Percentiles rank a stretch among this genome's conserved stretches.
phyloP scores from a whole-genome alignment of 2,329 filamentous ascomycete genomes.

The Verticillium dahliae region DNA sequence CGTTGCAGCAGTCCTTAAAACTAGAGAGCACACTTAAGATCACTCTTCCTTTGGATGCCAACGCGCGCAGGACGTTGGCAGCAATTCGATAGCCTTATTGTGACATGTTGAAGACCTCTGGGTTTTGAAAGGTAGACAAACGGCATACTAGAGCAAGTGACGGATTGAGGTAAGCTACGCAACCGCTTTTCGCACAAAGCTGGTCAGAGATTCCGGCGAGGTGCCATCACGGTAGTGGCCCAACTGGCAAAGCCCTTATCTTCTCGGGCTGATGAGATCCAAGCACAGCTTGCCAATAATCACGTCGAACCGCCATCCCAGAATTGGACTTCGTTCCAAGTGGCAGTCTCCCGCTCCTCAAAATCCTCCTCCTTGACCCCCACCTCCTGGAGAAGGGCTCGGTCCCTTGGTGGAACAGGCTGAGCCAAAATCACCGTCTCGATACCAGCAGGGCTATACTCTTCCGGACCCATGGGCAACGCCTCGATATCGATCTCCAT shows the following conservation, averaged over 20 bases:
- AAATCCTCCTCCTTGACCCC: constrained; percentile 10
- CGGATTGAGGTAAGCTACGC: no score
- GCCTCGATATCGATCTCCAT: constrained; percentile 73
- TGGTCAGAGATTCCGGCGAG: no score
- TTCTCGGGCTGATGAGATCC: background rate
- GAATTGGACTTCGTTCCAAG: background rate
- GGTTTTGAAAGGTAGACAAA: background rate
- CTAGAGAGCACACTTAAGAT: no score
- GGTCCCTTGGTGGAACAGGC: constrained; percentile 46
- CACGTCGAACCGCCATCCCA: background rate
- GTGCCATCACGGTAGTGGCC: no score
- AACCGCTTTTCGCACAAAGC: no score
- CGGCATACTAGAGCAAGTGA: background rate
- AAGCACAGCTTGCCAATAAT: background rate
- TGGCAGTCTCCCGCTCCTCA: constrained; percentile 1
- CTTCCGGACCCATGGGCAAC: constrained; percentile 80
- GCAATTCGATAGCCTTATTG: no score
- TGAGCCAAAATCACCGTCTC: constrained; percentile 76
- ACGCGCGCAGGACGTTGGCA: no score
- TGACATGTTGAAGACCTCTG: background rate
- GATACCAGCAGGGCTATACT: constrained; percentile 60
- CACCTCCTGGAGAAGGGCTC: constrained; percentile 2
- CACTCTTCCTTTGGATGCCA: no score
- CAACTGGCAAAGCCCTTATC: background rate
- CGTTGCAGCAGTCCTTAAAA: no score